These are phyloP conservation scores for Debaryomyces sp. DNA, from an alignment of 1,139 yeast genomes.

Conservation along the genomic window DNA sequence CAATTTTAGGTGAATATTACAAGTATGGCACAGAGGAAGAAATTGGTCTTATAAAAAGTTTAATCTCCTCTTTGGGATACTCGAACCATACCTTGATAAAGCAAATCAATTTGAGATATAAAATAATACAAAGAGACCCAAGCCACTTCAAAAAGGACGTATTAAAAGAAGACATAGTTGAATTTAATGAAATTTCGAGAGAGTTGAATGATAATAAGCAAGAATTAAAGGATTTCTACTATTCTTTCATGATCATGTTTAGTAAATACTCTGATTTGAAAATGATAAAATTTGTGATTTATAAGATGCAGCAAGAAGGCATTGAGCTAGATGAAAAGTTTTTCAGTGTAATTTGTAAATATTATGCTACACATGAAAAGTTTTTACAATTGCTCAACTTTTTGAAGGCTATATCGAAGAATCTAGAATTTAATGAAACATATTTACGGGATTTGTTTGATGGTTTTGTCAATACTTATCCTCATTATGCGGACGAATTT, in stretches of 20 bases:
- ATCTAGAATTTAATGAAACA: conserved; percentile 21
- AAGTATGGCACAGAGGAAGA: conserved; percentile 35
- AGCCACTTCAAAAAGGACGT: conserved; percentile 27
- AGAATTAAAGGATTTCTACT: conserved; percentile 16
- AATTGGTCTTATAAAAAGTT: conserved; percentile 23
- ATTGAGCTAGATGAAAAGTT: conserved; percentile 19
- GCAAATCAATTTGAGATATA: conserved; percentile 26
- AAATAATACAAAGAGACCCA: conserved; percentile 31
- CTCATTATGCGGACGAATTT: conserved; percentile 33
- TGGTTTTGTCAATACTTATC: conserved; percentile 37
- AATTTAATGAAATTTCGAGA: conserved; percentile 23
- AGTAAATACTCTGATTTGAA: conserved; percentile 21
- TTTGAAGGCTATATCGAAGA: conserved; percentile 21
- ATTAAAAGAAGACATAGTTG: conserved; percentile 26
- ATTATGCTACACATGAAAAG: conserved; percentile 27
- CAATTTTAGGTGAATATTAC: conserved; percentile 32
- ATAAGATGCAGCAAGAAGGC: conserved; percentile 27
- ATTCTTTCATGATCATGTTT: conserved; percentile 17
- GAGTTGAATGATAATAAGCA: conserved; percentile 8
- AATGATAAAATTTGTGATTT: conserved; percentile 27
- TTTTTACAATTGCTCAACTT: conserved; percentile 30
- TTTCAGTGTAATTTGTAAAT: conserved; percentile 25
- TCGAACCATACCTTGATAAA: conserved; percentile 27
- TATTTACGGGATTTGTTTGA: conserved; percentile 30
- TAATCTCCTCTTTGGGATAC: conserved; percentile 24